A percentile compares a stretch with the other conserved stretches of the same genome.
Conservation (phyloP, 2,329 filamentous ascomycete species). For the Xylaria sp. region DNA sequence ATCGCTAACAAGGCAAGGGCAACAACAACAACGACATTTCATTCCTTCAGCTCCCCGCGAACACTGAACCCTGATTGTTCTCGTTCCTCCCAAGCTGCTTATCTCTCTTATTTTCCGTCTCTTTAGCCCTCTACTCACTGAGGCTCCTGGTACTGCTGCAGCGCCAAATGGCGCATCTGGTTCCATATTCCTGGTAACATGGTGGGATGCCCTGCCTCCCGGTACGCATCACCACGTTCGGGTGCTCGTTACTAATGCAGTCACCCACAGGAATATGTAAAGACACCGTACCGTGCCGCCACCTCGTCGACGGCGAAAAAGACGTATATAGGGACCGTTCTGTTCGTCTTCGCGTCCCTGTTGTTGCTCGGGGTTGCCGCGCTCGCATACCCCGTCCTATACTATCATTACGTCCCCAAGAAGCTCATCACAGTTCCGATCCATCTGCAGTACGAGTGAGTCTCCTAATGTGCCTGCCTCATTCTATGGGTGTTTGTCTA, state of each 20-base stretch:
- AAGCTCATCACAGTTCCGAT: slow-evolving; percentile 58
- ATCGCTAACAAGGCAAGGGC: slow-evolving; percentile 10
- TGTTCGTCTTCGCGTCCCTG: slow-evolving; percentile 51
- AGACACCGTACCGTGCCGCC: slow-evolving; percentile 43
- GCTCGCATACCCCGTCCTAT: slow-evolving; percentile 58
- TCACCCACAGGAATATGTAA: slow-evolving; percentile 36
- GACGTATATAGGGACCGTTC: slow-evolving; percentile 52
- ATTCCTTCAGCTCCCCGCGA: not conserved
- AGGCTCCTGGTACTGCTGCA: not conserved
- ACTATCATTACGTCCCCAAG: slow-evolving; percentile 62
- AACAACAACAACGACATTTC: not conserved
- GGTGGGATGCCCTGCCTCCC: too few species aligned
- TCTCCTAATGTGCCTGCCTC: not conserved
- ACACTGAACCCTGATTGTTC: not conserved
- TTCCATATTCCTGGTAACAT: not conserved
- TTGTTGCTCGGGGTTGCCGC: slow-evolving; percentile 55
- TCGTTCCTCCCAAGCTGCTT: not conserved
- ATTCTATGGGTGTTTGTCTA: not conserved
- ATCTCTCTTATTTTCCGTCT: not conserved
- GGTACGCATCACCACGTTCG: too few species aligned
- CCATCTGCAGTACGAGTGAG: slow-evolving; percentile 64
- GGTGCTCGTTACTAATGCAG: not conserved
- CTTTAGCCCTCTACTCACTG: not conserved
- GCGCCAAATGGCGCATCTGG: slow-evolving; percentile 17
- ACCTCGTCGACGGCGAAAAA: slow-evolving; percentile 60